Base-by-base conservation (phyloP, 1,139 yeast species). In the Candida buenavistaensis region DNA sequence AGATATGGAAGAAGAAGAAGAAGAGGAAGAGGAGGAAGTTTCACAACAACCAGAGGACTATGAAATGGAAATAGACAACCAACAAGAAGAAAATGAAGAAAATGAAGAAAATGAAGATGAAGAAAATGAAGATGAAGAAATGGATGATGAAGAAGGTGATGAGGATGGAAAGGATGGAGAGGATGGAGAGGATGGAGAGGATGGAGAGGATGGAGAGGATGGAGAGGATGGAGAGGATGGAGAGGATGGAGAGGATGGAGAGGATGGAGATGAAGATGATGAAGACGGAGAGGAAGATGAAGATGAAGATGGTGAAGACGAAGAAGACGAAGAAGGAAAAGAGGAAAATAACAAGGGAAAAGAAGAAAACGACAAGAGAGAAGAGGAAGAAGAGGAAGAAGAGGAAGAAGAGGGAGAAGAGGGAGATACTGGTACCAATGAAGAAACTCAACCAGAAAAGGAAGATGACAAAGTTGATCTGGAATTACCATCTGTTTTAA, bases 11-110 rank as follows among this genome's bases (percentile, higher is more conserved):
- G 47, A 44, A 26, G 50, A 49, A 11, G 59, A 49, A 13, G 56
- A 50, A 12, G 37, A 52, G 21, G 62, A 59, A 9, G 62, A 56
- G 9, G 62, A 53, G 17, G 55, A 55, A 5, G 63, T 55, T 32
- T 62, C 57, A 3, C 47, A 40, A 1, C 47, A 45, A 2, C 37
- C 38, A 14, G 48, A n/a, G n/a, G n/a, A 40, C 9, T 57, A 37
- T 13, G 57, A 49, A 14, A 55, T 46, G 12, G 54, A 44, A 36
- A 45, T 47, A 2, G 55, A 50, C n/a, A 50, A 39, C 3, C 51
- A 50, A 8, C 60, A 52, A 3, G 64, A 53, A 0, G 62, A 51
- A 7, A 58, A 48, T 2, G 60, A 45, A 1, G 61, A 56, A 2
- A n/a, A n/a, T n/a, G 64, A 51, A 5, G 55, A 46, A 2, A 62